Base-by-base conservation (phyloP, 352 stramenopile genomes). In the Blastocystis sp. region DNA sequence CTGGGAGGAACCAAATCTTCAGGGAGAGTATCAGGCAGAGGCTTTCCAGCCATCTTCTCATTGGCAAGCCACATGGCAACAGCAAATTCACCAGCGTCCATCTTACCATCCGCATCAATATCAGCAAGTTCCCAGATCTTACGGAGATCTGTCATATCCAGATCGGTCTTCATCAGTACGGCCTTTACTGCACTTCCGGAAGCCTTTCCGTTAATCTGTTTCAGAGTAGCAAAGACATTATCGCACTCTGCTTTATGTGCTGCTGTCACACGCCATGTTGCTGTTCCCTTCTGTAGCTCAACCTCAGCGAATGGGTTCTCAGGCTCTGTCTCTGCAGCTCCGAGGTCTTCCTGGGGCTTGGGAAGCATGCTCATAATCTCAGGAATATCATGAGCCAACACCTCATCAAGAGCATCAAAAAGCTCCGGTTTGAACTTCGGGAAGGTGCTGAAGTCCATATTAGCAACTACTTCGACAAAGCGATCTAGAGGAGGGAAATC, bases 401-500 rank as follows among this genome's bases (percentile, higher is more conserved):
- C 90, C 0, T 95, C 93, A 76, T 97, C 94, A 51, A 96, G 94
- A 56, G 94, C 93, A 44, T 96, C 92, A 40, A 98, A 94, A 54
- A 94, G 92, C 13, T 95, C 93, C 51, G 93, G 75, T 87, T 96
- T 95, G 24, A 96, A 91, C 0, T 92, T 91, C 11, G 92, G 92
- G 89, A 98, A 98, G 60, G 95, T 96, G 48, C 93, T 90, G 53
- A 98, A 97, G 78, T 98, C 95, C 78, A 94, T 93, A 15, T 95
- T 92, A 2, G 91, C 76, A 30, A 96, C 94, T 57, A 95, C 93
- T 35, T 91, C 81, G 13, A 92, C 89, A 90, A 98, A 98, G 3
- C 96, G 93, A 3, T 97, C 92, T 35, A 97, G 79, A 84, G 96
- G 92, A 11, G 96, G 96, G 89, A 98, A 98, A 80, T 98, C 95